Evolutionary conservation across 1,284 basidiomycete species (phyloP), one percentile per base, ranked within the genome.

Genomic region (Pseudozyma flocculosa): DNA sequence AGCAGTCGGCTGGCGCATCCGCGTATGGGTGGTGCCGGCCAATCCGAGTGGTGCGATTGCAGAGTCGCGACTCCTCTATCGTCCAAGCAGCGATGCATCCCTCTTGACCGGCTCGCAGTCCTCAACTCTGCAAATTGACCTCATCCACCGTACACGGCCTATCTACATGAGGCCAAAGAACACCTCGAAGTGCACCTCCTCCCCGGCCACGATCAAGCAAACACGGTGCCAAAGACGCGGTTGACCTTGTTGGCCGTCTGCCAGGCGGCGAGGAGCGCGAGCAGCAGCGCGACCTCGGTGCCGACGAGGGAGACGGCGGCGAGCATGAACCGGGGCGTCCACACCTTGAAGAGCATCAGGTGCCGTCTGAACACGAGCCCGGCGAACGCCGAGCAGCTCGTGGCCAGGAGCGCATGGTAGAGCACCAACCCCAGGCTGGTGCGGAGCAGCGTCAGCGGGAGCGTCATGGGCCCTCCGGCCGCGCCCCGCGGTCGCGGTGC

Each of bases 291-390:
- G 2, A 82, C 14, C 67, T 84, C 82, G 5, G 82, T 79, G 0
- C 79, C 61, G 7, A 84, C 50, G 26, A 82, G 62, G 14, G 75
- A 76, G 3, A 82, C 74, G 0, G 83, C 88, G 0, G 85, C 87
- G 15, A 85, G 78, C 87, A 96, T 93, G 76, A 93, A 94, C 54
- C 93, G 82, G 45, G 95, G 95, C 26, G 92, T 92, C 76, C 97
- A 98, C 5, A 96, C 87, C 80, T 97, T 97, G 92, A 94, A 99
- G 34, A 97, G 92, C 93, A 98, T 97, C 65, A 98, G 79, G 79
- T 99, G 95, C 38, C 94, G 79, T 51, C 92, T 80, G 49, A 97
- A 81, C 5, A 85, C 78, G 4, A 90, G 86, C 10, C 85, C 85
- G 3, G 88, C 85, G 7, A 94, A 75, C 0, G 48, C 96, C 80